phyloP scores from a whole-genome alignment of 2,329 filamentous ascomycete genomes.

The Chaetomiaceae sp. region DNA sequence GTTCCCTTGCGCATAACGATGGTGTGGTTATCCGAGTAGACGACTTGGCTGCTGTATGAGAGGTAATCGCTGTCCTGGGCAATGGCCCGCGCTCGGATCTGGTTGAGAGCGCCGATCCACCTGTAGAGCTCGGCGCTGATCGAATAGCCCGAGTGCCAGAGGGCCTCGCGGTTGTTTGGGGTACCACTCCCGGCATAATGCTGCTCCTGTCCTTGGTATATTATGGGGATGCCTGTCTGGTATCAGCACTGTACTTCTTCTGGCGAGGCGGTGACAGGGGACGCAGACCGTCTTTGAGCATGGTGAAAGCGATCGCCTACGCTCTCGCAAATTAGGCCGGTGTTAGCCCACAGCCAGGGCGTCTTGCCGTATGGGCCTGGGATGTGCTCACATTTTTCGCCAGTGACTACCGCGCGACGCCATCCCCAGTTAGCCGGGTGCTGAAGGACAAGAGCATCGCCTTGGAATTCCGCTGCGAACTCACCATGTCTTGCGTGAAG shows the following conservation, averaged over 20 bases:
- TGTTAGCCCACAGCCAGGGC: too few species aligned
- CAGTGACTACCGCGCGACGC: slow-evolving; percentile 27
- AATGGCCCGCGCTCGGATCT: slow-evolving; percentile 42
- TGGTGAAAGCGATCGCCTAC: slow-evolving; percentile 44
- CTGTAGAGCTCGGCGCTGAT: slow-evolving; percentile 39
- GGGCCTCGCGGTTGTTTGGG: slow-evolving; percentile 43
- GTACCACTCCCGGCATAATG: slow-evolving; percentile 38
- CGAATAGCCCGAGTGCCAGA: slow-evolving; percentile 43
- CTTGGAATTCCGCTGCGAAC: not conserved
- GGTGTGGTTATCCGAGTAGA: slow-evolving; percentile 35
- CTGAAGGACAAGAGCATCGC: not conserved
- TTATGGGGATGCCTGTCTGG: slow-evolving; percentile 43
- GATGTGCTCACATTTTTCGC: slow-evolving; percentile 42
- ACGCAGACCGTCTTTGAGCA: slow-evolving; percentile 41
- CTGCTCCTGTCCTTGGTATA: slow-evolving; percentile 55
- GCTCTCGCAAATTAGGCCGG: too few species aligned
- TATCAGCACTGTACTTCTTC: too few species aligned
- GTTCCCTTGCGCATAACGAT: slow-evolving; percentile 44
- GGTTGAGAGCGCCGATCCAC: slow-evolving; percentile 42
- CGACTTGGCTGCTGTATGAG: slow-evolving; percentile 32
- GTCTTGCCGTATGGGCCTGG: too few species aligned
- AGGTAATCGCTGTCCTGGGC: slow-evolving; percentile 34
- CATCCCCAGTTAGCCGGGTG: not conserved
- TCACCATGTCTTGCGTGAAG: slow-evolving; percentile 38
- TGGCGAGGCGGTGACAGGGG: too few species aligned